Conservation (phyloP, 192 early-diverging fungal genomes). For the Mortierella antarctica region DNA sequence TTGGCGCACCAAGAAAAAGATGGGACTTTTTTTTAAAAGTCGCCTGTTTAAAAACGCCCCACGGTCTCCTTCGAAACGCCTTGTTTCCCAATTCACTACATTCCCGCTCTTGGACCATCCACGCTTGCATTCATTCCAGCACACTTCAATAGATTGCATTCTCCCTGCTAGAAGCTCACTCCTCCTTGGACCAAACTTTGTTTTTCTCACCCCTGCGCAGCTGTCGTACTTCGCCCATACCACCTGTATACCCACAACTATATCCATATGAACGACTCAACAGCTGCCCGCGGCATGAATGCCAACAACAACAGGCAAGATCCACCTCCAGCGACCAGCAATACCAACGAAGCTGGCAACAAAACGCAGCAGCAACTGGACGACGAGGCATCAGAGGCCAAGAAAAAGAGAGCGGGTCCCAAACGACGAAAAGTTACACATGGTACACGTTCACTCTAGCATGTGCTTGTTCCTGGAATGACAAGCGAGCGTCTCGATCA, state of each 20-base stretch:
- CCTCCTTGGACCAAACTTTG: neutral
- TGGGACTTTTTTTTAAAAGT: no score
- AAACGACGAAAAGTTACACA: constrained; percentile 72
- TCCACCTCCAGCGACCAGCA: neutral
- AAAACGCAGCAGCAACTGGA: constrained; percentile 23
- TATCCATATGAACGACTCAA: neutral
- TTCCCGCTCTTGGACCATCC: no score
- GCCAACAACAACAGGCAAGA: neutral
- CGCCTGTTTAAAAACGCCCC: no score
- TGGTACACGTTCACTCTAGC: constrained; percentile 45
- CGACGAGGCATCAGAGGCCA: constrained; percentile 55
- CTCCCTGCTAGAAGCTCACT: no score
- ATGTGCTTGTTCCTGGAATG: no score
- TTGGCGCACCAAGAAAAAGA: no score
- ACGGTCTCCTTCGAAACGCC: no score
- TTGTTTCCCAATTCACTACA: no score
- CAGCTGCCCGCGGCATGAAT: neutral
- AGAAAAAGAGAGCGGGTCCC: constrained; percentile 68
- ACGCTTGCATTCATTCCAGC: no score
- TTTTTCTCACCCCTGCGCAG: neutral
- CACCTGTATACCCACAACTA: neutral
- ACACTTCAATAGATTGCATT: no score
- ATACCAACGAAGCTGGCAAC: constrained; percentile 1
- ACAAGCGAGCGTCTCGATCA: no score
- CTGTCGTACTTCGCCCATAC: neutral